Percentiles rank a stretch among this genome's conserved stretches.
phyloP scores from a whole-genome alignment of 768 basidiomycete species.

The Hericium erinaceus region DNA sequence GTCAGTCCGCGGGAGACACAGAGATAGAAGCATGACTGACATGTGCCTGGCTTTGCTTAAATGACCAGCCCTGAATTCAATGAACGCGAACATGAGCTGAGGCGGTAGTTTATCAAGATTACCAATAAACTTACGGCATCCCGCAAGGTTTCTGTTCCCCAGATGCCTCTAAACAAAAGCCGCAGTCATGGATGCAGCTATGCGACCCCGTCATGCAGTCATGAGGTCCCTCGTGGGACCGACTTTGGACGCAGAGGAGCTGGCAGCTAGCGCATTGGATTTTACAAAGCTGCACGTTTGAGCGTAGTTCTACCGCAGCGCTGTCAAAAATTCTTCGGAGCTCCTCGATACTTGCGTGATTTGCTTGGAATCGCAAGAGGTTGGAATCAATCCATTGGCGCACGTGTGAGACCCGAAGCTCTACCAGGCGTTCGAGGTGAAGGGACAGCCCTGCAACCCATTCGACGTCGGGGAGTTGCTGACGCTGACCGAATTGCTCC shows the following conservation, averaged over 20 bases:
- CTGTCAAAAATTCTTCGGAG: slow-evolving; percentile 36
- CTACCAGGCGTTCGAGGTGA: slow-evolving; percentile 31
- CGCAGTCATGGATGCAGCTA: slow-evolving; percentile 33
- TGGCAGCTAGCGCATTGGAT: slow-evolving; percentile 39
- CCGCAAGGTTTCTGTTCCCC: slow-evolving; percentile 29
- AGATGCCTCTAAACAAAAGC: slow-evolving; percentile 27
- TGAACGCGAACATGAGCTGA: not conserved
- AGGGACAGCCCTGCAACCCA: slow-evolving; percentile 32
- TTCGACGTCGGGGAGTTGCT: slow-evolving; percentile 27
- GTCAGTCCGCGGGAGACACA: not conserved
- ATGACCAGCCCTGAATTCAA: slow-evolving; percentile 41
- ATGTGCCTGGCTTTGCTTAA: slow-evolving; percentile 35
- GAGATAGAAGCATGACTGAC: slow-evolving; percentile 22
- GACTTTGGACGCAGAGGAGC: slow-evolving; percentile 36
- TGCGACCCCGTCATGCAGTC: slow-evolving; percentile 41
- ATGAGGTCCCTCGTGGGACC: slow-evolving; percentile 37
- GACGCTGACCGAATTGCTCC: slow-evolving; percentile 20
- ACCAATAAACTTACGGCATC: slow-evolving; percentile 30
- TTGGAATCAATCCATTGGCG: slow-evolving; percentile 43
- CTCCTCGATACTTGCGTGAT: slow-evolving; percentile 35
- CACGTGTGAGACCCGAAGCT: slow-evolving; percentile 38
- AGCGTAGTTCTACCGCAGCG: slow-evolving; percentile 34
- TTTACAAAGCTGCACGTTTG: slow-evolving; percentile 40
- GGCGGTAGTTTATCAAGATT: too few species aligned
- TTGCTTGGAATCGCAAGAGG: slow-evolving; percentile 33